Evolutionary conservation across 2,329 filamentous ascomycete species (phyloP).

Genomic region (Escovopsis sp.): DNA sequence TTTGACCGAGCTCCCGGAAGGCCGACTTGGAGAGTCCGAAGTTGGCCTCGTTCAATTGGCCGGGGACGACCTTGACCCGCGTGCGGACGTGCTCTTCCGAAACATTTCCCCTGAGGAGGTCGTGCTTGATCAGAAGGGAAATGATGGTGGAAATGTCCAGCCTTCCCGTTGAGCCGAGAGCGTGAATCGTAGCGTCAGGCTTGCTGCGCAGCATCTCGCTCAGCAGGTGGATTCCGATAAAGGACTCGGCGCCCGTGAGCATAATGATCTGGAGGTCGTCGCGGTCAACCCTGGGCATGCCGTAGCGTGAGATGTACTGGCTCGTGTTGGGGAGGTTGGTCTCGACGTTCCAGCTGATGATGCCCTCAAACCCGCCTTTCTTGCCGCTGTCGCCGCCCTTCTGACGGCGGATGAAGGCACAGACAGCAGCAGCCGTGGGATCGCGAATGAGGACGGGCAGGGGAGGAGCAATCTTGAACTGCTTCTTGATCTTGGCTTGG

Average conservation of each 20-base stretch:
- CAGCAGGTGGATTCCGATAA: constrained; percentile 10
- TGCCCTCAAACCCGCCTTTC: constrained; percentile 9
- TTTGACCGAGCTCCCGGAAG: constrained; percentile 11
- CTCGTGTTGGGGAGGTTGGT: constrained; percentile 12
- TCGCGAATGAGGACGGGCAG: constrained; percentile 12
- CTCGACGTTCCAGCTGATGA: constrained; percentile 12
- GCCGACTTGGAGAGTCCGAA: constrained; percentile 12
- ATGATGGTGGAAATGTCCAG: constrained; percentile 6
- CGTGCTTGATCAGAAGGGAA: constrained; percentile 9
- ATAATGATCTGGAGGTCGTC: constrained; percentile 8
- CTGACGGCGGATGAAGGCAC: constrained; percentile 8
- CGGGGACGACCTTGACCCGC: constrained; percentile 8
- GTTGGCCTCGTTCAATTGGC: constrained; percentile 8
- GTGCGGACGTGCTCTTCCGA: constrained; percentile 4
- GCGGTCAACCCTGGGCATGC: constrained; percentile 7
- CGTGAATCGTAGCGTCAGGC: constrained; percentile 6
- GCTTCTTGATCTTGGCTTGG: constrained; percentile 12
- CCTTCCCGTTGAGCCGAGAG: constrained; percentile 9
- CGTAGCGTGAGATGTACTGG: constrained; percentile 11
- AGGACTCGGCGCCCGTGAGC: constrained; percentile 10
- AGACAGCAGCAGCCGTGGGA: constrained; percentile 11
- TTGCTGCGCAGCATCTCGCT: constrained; percentile 9
- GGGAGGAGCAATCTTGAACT: constrained; percentile 12
- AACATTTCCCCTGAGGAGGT: constrained; percentile 6
- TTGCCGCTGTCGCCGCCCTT: constrained; percentile 8